A percentile compares a stretch with the other conserved stretches of the same genome.
These are phyloP conservation scores for Incumbomyces lentus DNA, from an alignment of 2,329 filamentous ascomycete genomes.

Conservation along the genomic window DNA sequence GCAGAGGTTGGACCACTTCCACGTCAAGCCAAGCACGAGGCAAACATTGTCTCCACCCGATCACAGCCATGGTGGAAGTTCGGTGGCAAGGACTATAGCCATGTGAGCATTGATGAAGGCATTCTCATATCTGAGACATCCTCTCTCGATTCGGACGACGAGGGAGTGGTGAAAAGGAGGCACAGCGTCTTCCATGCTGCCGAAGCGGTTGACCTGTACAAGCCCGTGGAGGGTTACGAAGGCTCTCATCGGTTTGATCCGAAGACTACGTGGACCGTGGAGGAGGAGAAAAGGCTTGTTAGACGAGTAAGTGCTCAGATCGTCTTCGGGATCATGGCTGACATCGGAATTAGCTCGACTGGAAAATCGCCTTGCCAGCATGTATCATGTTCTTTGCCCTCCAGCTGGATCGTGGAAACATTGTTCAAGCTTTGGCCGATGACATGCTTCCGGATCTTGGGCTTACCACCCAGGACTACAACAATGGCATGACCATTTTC, in stretches of 20 bases:
- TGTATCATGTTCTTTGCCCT: slow-evolving; percentile 51
- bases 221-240: slow-evolving; percentile 28
- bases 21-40: too few relatives aligned
- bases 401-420: slow-evolving; percentile 50
- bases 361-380: slow-evolving; percentile 24
- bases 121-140: too few relatives aligned
- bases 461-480: slow-evolving; percentile 23
- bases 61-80: too few relatives aligned
- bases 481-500: slow-evolving; percentile 37
- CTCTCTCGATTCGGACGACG: too few relatives aligned
- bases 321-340: not conserved
- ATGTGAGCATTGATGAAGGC: too few relatives aligned
- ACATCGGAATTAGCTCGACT: slow-evolving; percentile 27
- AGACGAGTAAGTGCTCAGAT: slow-evolving; percentile 29
- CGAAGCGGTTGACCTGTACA: too few relatives aligned
- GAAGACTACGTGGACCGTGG: slow-evolving; percentile 8
- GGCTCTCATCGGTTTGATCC: slow-evolving; percentile 40
- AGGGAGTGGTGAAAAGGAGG: too few relatives aligned
- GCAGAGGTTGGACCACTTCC: too few relatives aligned
- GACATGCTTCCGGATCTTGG: slow-evolving; percentile 39
- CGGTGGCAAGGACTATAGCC: too few relatives aligned
- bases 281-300: slow-evolving; percentile 26
- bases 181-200: too few relatives aligned
- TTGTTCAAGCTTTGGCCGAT: slow-evolving; percentile 47
- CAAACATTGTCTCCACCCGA: too few relatives aligned